Percentiles rank a stretch among this genome's conserved stretches.
These are phyloP conservation scores for Periconia sp. DNA, from an alignment of 2,329 filamentous ascomycete species.

Conservation along the genomic window DNA sequence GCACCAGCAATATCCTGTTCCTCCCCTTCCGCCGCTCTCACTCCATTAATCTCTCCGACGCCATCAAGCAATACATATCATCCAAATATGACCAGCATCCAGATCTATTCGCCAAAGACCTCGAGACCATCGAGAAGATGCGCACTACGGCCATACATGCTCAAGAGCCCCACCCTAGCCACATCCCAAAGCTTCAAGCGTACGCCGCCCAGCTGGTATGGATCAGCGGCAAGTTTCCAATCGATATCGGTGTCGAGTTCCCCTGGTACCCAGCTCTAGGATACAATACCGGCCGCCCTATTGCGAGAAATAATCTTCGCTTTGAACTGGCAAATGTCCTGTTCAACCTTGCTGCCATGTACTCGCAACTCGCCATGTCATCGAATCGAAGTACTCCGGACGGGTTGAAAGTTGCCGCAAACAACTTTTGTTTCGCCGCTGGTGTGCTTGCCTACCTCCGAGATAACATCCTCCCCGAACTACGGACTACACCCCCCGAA, in stretches of 20 bases:
- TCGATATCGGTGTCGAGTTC: constrained; percentile 94
- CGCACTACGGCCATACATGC: constrained; percentile 86
- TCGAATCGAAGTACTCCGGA: constrained; percentile 77
- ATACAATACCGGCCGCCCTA: constrained; percentile 78
- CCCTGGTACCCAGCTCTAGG: constrained; percentile 94
- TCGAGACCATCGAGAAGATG: constrained; percentile 81
- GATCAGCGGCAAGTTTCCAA: constrained; percentile 93
- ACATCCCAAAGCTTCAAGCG: constrained; percentile 81
- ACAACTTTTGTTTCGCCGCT: constrained; percentile 85
- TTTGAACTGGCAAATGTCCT: constrained; percentile 91
- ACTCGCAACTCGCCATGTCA: constrained; percentile 85
- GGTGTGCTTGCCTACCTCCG: constrained; percentile 82
- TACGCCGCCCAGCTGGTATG: constrained; percentile 93
- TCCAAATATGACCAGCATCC: constrained; percentile 98
- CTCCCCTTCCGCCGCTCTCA: constrained; percentile 88
- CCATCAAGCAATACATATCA: constrained; percentile 94
- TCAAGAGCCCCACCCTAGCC: constrained; percentile 82
- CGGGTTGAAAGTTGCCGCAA: constrained; percentile 83
- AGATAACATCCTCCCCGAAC: constrained; percentile 74
- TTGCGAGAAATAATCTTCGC: constrained; percentile 66
- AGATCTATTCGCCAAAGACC: constrained; percentile 90
- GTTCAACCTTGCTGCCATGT: constrained; percentile 90
- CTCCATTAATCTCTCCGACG: constrained; percentile 73
- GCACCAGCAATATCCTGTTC: constrained; percentile 64
- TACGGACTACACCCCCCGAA: constrained; percentile 82